Percentiles rank a stretch among this genome's conserved stretches.
Conservation (phyloP, 257 asterid species). For the Solanum pinnatisectum region DNA sequence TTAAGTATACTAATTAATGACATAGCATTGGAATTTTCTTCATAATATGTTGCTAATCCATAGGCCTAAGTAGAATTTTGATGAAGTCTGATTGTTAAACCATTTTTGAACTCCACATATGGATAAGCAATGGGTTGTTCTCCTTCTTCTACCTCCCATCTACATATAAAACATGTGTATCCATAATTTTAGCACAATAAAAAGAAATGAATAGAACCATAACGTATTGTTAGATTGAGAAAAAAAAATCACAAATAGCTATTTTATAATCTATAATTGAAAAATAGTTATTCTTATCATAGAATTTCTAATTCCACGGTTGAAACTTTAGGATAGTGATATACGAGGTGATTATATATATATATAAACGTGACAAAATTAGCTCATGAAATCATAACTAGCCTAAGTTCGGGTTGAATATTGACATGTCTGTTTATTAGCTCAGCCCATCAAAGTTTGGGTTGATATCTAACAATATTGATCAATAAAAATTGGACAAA, state of each 20-base stretch:
- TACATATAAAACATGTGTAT: background rate
- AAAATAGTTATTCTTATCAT: background rate
- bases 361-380: too few species aligned
- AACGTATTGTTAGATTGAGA: background rate
- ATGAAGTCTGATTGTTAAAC: conserved; percentile 28
- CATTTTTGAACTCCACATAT: conserved; percentile 52
- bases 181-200: background rate
- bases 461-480: too few species aligned
- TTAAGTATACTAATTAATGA: background rate
- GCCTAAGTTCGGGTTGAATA: background rate
- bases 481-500: background rate
- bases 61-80: background rate
- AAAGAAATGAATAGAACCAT: background rate
- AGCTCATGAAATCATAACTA: too few species aligned
- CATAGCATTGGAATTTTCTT: background rate
- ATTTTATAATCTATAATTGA: background rate
- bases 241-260: background rate
- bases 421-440: too few species aligned
- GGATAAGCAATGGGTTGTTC: conserved; percentile 64
- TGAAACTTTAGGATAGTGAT: background rate
- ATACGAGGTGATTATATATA: background rate
- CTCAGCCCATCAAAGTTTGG: background rate
- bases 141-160: conserved; percentile 60
- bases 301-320: background rate
- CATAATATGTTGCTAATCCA: background rate